A percentile compares a stretch with the other conserved stretches of the same genome.
phyloP scores from a whole-genome alignment of 306 rosid species.

The Cyamopsis tetragonoloba region DNA sequence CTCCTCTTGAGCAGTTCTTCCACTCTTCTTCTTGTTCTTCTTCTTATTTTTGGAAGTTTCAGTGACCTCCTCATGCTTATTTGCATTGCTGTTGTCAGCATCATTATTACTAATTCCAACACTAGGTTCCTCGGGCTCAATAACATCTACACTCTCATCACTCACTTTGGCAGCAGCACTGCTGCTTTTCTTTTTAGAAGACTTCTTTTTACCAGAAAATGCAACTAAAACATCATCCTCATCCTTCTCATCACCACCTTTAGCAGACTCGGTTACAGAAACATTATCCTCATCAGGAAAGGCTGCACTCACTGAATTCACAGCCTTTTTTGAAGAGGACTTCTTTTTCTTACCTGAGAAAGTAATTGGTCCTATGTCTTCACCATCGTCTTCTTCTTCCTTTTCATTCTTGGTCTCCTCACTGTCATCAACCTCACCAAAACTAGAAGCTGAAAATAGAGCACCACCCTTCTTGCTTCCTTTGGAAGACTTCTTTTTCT shows the following conservation, averaged over 20 bases:
- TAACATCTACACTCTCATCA: constrained; percentile 43
- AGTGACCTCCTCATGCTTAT: constrained; percentile 50
- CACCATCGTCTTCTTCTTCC: constrained; percentile 48
- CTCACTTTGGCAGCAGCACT: constrained; percentile 33
- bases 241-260: constrained; percentile 35
- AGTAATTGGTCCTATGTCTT: constrained; percentile 46
- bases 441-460: constrained; percentile 37
- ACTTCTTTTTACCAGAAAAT: constrained; percentile 86
- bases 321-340: constrained; percentile 61
- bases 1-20: constrained; percentile 95
- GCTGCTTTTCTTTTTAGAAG: constrained; percentile 69
- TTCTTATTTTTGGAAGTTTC: constrained; percentile 77
- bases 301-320: constrained; percentile 32
- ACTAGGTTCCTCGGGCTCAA: constrained; percentile 41
- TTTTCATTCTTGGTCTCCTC: constrained; percentile 40
- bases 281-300: constrained; percentile 48
- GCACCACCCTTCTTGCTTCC: constrained; percentile 51
- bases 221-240: constrained; percentile 49
- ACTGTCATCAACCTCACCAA: constrained; percentile 45
- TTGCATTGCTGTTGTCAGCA: constrained; percentile 32
- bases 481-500: constrained; percentile 75
- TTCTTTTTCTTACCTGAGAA: constrained; percentile 91
- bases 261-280: constrained; percentile 39
- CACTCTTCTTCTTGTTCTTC: constrained; percentile 93
- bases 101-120: constrained; percentile 27